Evolutionary conservation across 768 basidiomycete genomes (phyloP), one percentile per base, ranked within the genome.

Genomic region (Antrodiella citrinella): DNA sequence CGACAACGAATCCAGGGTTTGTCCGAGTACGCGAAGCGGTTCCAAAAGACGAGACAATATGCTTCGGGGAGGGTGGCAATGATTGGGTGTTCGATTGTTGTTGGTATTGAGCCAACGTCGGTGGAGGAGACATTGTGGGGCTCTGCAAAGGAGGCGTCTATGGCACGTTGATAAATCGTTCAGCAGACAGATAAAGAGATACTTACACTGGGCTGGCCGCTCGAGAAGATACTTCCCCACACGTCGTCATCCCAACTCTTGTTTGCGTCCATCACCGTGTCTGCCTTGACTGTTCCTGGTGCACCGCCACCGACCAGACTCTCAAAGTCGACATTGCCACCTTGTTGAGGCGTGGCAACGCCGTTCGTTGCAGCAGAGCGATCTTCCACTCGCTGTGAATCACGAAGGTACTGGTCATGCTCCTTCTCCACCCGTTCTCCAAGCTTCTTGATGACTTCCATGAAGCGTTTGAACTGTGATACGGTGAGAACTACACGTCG

Each of bases 401-500:
- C 96, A 35, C 91, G 83, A 7, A 99, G 73, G 65, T 93, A 95
- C 59, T 92, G 88, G 51, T 84, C 73, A 56, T 98, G 96, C 64
- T 98, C 96, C 57, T 78, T 78, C 67, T 97, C 91, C 9, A 99
- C 94, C 5, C 95, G 82, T 22, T 88, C 82, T 15, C 89, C 81
- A 3, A 84, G 72, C 65, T 80, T 85, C 51, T 73, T 77, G 25
- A 91, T 89, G 38, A 87, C 86, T 7, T 67, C 66, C 91, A 98
- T 98, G 67, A 98, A 98, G 4, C 86, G 81, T 56, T 85, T 80
- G 63, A 97, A 99, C 67, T 99, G 96, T 24, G 80, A 76, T 12
- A 91, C 72, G 57, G 77, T 91, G n/a, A 91, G 61, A 26, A 91
- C 86, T 88, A 54, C 24, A 19, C 42, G 22, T 49, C 9, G 26